phyloP scores from a whole-genome alignment of 1,284 basidiomycete species.

The Pyrrhoderma noxium region DNA sequence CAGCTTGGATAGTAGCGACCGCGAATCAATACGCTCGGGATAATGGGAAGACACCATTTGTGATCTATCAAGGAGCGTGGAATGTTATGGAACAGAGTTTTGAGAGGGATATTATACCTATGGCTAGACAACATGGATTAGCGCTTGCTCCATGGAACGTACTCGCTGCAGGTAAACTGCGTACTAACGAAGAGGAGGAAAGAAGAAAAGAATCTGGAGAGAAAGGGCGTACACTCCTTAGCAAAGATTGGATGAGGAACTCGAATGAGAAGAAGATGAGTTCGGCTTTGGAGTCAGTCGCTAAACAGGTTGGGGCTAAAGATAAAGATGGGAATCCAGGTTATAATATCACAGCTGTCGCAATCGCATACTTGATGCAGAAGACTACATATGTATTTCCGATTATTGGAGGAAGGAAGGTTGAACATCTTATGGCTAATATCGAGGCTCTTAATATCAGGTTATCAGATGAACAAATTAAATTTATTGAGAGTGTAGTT shows the following conservation, averaged over 20 bases:
- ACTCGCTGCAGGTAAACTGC: slow-evolving; percentile 40
- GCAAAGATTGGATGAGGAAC: slow-evolving; percentile 34
- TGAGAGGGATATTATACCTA: slow-evolving; percentile 49
- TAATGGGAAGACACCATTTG: slow-evolving; percentile 42
- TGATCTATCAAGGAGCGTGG: slow-evolving; percentile 48
- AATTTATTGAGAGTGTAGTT: slow-evolving; percentile 17
- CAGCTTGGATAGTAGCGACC: slow-evolving; percentile 38
- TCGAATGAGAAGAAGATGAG: slow-evolving; percentile 35
- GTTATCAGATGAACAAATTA: slow-evolving; percentile 22
- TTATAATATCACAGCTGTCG: slow-evolving; percentile 26
- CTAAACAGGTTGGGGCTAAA: slow-evolving; percentile 28
- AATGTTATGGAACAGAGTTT: slow-evolving; percentile 42
- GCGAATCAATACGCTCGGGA: slow-evolving; percentile 38
- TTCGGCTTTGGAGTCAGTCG: slow-evolving; percentile 41
- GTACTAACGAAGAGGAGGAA: slow-evolving; percentile 42
- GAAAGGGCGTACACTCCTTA: slow-evolving; percentile 29
- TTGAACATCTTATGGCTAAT: slow-evolving; percentile 25
- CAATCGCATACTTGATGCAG: slow-evolving; percentile 43
- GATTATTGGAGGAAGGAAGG: slow-evolving; percentile 27
- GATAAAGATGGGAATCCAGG: no score
- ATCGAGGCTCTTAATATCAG: slow-evolving; percentile 24
- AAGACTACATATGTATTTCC: slow-evolving; percentile 45
- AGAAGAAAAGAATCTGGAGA: slow-evolving; percentile 35
- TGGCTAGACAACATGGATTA: slow-evolving; percentile 43
- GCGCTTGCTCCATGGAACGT: slow-evolving; percentile 47